Evolutionary conservation across 1,284 basidiomycete genomes (phyloP).

Genomic region (Ganoderma multipileum): DNA sequence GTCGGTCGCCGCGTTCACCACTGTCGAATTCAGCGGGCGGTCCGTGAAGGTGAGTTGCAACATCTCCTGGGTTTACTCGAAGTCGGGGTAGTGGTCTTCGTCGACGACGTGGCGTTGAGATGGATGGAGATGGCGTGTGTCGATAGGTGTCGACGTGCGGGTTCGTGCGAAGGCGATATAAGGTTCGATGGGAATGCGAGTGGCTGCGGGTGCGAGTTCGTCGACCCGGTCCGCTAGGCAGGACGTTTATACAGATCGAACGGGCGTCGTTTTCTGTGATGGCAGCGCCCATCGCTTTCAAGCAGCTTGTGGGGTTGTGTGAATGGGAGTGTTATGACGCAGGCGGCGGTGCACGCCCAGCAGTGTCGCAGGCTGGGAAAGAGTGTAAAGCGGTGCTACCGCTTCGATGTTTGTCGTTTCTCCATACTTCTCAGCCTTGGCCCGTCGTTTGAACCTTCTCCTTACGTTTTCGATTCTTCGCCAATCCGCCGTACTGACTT

Average conservation of each 20-base stretch:
- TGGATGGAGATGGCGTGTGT: not conserved
- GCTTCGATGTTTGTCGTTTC: not conserved
- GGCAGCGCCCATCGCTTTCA: not conserved
- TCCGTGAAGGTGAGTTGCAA: slow-evolving; percentile 2
- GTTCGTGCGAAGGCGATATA: not conserved
- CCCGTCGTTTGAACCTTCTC: not conserved
- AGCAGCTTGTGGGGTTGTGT: not conserved
- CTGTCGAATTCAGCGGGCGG: slow-evolving; percentile 3
- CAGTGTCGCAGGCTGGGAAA: not conserved
- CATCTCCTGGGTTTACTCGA: not conserved
- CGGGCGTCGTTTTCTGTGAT: not conserved
- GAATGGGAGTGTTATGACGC: not conserved
- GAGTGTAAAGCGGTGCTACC: not conserved
- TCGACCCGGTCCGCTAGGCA: not conserved
- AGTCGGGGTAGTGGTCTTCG: not conserved
- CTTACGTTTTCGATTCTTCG: not conserved
- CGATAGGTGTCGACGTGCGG: not conserved
- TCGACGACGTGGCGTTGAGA: not conserved
- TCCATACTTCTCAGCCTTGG: not conserved
- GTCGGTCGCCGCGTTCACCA: slow-evolving; percentile 1
- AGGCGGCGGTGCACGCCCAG: not conserved
- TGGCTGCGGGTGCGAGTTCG: not conserved
- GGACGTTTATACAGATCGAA: not conserved
- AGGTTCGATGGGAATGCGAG: not conserved
- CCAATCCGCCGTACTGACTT: not conserved